These are phyloP conservation scores for Didymella keratinophila DNA, from an alignment of 2,329 filamentous ascomycete species.

Conservation along the genomic window DNA sequence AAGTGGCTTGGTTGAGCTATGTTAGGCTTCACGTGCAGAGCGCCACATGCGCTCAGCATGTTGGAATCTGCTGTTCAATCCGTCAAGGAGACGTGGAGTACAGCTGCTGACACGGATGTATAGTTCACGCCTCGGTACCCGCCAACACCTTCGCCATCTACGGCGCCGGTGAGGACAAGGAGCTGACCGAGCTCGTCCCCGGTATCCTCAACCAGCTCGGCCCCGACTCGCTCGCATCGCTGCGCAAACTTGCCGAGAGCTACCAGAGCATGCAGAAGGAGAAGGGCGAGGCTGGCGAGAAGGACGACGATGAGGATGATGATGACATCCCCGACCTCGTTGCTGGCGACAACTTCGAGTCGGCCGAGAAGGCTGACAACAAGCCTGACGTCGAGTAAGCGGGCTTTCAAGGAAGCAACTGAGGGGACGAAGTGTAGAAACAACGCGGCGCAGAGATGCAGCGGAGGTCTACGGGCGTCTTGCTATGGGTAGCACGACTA, in stretches of 20 bases:
- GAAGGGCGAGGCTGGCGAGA: constrained; percentile 77
- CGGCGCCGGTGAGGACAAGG: constrained; percentile 98
- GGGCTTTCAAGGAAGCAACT: constrained; percentile 19
- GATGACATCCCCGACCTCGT: constrained; percentile 98
- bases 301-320: constrained; percentile 67
- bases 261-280: constrained; percentile 99
- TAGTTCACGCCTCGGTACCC: constrained; percentile 96
- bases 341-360: constrained; percentile 97
- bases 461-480: constrained; percentile 26
- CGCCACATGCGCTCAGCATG: not conserved
- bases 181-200: constrained; percentile 98
- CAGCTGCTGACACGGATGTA: constrained; percentile 21
- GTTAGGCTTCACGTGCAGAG: constrained; percentile 5
- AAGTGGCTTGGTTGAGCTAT: constrained; percentile 1
- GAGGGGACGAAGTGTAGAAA: constrained; percentile 29
- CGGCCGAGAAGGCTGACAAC: constrained; percentile 49
- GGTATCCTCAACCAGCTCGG: constrained; percentile 99
- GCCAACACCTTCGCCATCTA: constrained; percentile 99
- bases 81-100: not conserved
- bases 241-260: constrained; percentile 98
- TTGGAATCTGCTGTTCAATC: not conserved
- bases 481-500: constrained; percentile 11
- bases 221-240: constrained; percentile 94
- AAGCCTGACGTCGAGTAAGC: constrained; percentile 82
- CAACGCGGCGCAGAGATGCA: constrained; percentile 30